Evolutionary conservation across 2,329 filamentous ascomycete genomes (phyloP).

Genomic region (Fusarium papillatum): DNA sequence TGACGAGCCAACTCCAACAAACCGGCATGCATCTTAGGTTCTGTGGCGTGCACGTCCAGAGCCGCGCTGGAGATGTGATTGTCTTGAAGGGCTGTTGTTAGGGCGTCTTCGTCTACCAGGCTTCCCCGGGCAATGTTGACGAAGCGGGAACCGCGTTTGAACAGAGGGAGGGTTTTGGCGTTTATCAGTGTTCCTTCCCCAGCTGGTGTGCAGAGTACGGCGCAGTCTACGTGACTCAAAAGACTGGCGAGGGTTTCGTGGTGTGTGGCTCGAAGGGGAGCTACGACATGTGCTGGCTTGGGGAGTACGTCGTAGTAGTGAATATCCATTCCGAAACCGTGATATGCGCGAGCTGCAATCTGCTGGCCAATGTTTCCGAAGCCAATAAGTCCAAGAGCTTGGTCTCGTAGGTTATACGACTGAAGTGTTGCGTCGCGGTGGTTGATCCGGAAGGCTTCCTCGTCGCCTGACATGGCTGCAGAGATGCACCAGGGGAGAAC

Average conservation of each 20-base stretch:
- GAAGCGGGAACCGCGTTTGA: constrained; percentile 69
- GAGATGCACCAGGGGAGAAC: constrained; percentile 74
- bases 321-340: constrained; percentile 77
- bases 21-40: constrained; percentile 66
- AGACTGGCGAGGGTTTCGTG: constrained; percentile 66
- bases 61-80: constrained; percentile 66
- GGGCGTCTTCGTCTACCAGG: constrained; percentile 74
- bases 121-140: constrained; percentile 77
- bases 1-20: constrained; percentile 55
- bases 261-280: constrained; percentile 59
- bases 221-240: constrained; percentile 67
- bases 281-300: constrained; percentile 59
- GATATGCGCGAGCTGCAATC: constrained; percentile 66
- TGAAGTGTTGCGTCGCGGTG: constrained; percentile 70
- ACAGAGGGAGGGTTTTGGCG: constrained; percentile 58
- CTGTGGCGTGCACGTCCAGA: constrained; percentile 74
- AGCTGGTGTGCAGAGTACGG: constrained; percentile 72
- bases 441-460: constrained; percentile 65
- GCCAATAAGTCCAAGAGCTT: constrained; percentile 76
- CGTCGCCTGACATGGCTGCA: constrained; percentile 60
- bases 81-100: constrained; percentile 69
- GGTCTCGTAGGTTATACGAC: constrained; percentile 74
- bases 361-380: constrained; percentile 76
- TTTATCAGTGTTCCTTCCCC: constrained; percentile 62
- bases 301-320: constrained; percentile 72